phyloP scores from a whole-genome alignment of 805 yeast species.

The Zygotorulaspora chibaensis region DNA sequence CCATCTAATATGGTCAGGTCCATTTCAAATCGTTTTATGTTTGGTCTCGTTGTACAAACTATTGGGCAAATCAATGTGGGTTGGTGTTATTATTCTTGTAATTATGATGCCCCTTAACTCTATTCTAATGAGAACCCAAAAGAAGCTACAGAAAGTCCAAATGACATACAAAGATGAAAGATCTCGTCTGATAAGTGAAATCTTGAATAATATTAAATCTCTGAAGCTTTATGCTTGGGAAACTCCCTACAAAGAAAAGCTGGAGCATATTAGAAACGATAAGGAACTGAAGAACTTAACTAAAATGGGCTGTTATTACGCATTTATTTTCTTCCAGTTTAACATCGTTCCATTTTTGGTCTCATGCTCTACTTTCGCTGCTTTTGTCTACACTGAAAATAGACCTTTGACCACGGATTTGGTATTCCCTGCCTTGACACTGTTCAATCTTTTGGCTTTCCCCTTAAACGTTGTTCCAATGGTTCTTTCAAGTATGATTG shows the following conservation, averaged over 20 bases:
- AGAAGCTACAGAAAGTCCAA: slow-evolving; percentile 71
- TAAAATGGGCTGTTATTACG: slow-evolving; percentile 67
- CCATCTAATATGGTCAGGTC: slow-evolving; percentile 87
- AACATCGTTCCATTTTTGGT: slow-evolving; percentile 85
- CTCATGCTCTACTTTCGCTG: slow-evolving; percentile 82
- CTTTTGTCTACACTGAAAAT: slow-evolving; percentile 57
- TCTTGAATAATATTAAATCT: slow-evolving; percentile 86
- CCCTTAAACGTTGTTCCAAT: slow-evolving; percentile 91
- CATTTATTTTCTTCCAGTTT: slow-evolving; percentile 72
- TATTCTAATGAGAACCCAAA: slow-evolving; percentile 60
- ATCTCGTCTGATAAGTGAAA: slow-evolving; percentile 82
- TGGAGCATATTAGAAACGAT: slow-evolving; percentile 80
- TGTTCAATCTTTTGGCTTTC: slow-evolving; percentile 83
- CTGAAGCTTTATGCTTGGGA: slow-evolving; percentile 97
- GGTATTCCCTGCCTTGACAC: slow-evolving; percentile 84
- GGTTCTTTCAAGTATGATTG: slow-evolving; percentile 80
- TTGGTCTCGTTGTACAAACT: slow-evolving; percentile 64
- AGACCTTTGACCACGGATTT: slow-evolving; percentile 80
- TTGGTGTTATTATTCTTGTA: slow-evolving; percentile 78
- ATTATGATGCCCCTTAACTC: slow-evolving; percentile 80
- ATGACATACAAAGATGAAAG: slow-evolving; percentile 91
- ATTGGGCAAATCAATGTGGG: slow-evolving; percentile 91
- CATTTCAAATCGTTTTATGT: slow-evolving; percentile 79
- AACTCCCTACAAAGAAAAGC: slow-evolving; percentile 66
- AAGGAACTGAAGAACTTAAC: slow-evolving; percentile 75